phyloP scores from a whole-genome alignment of 306 rosid genomes.

The Vigna unguiculata region DNA sequence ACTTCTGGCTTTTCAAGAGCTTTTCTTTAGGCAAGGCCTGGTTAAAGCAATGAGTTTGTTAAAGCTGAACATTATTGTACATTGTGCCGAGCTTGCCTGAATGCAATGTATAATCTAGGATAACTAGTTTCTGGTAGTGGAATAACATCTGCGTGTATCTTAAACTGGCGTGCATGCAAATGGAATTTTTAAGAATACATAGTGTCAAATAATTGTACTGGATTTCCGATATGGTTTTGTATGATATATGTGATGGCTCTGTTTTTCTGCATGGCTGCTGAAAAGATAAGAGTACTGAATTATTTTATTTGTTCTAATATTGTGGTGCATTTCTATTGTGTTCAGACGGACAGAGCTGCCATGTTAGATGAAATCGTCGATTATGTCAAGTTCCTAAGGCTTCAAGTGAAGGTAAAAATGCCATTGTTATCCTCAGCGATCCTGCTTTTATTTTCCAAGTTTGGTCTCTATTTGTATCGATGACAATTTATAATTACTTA shows the following conservation, averaged over 20 bases:
- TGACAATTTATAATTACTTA: conserved; percentile 1
- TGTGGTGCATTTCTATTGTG: conserved; percentile 22
- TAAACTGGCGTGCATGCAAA: not conserved
- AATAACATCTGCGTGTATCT: conserved; percentile 19
- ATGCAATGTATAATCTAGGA: not conserved
- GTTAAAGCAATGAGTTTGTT: not conserved
- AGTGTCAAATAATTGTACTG: conserved; percentile 14
- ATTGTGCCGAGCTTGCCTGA: not conserved
- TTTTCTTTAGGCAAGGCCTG: not conserved
- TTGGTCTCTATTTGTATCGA: not conserved
- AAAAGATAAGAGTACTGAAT: conserved; percentile 11
- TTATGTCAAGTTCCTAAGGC: conserved; percentile 96
- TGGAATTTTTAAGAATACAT: not conserved
- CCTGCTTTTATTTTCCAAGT: conserved; percentile 17
- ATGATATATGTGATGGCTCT: conserved; percentile 27
- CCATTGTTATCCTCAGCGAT: conserved; percentile 17
- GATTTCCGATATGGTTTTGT: conserved; percentile 12
- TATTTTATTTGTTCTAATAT: conserved; percentile 39
- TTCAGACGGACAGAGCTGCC: conserved; percentile 96
- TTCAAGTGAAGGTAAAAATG: conserved; percentile 87
- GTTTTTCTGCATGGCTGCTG: conserved; percentile 30
- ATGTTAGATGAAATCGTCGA: conserved; percentile 99
- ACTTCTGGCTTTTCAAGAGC: conserved; percentile 1
- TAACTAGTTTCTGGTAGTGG: conserved; percentile 5
- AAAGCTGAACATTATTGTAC: conserved; percentile 1